Percentiles rank a stretch among this genome's conserved stretches.
phyloP scores from a whole-genome alignment of 176 grass and related monocot genomes.

The Oryza officinalis region DNA sequence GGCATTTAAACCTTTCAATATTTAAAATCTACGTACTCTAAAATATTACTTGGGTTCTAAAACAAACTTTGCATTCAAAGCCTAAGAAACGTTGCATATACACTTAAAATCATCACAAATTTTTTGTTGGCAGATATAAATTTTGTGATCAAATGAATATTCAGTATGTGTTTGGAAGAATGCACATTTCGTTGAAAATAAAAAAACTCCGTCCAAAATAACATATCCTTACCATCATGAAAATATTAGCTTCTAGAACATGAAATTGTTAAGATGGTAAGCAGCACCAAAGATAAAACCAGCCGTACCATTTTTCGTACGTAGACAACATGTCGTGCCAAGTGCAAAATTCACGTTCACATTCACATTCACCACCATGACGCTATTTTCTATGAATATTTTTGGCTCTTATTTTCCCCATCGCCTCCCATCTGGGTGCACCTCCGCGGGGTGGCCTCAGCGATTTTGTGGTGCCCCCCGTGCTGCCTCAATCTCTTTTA shows the following conservation, averaged over 20 bases:
- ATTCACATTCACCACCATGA: background rate
- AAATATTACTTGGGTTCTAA: background rate
- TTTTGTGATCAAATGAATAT: background rate
- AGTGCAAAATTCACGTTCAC: background rate
- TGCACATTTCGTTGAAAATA: too few relatives aligned
- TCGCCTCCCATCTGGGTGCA: background rate
- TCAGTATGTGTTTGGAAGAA: background rate
- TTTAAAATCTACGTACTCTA: background rate
- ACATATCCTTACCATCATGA: too few relatives aligned
- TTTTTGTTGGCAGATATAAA: too few relatives aligned
- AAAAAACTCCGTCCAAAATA: too few relatives aligned
- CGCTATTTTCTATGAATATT: background rate
- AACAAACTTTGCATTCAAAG: too few relatives aligned
- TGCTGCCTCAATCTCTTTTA: conserved; percentile 9
- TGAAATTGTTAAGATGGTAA: background rate
- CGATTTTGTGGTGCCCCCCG: conserved; percentile 28
- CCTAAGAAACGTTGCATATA: too few relatives aligned
- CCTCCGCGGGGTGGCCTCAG: conserved; percentile 18
- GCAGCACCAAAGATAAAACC: background rate
- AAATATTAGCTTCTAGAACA: background rate
- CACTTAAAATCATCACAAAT: too few relatives aligned
- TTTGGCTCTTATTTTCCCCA: conserved; percentile 6
- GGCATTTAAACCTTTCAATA: background rate
- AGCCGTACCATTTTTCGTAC: background rate
- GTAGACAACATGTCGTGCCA: conserved; percentile 1